Evolutionary conservation across 768 basidiomycete species (phyloP).

Genomic region (Lactarius tabidus): DNA sequence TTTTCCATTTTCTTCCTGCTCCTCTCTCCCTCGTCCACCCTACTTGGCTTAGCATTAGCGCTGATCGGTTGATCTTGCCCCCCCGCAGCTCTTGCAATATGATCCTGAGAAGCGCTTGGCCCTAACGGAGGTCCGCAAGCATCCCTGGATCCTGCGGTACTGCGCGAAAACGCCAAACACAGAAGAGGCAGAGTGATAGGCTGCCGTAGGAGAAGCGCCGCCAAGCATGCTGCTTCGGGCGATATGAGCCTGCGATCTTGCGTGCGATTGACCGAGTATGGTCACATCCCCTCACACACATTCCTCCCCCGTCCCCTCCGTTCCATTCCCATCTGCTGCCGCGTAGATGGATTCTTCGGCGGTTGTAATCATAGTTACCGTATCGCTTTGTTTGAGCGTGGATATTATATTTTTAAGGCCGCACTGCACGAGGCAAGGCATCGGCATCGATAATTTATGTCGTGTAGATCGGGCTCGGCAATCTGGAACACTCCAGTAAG

Average conservation of each 20-base stretch:
- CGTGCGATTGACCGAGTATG: background rate
- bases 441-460: background rate
- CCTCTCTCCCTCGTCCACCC: background rate
- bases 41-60: conserved; percentile 12
- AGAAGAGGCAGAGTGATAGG: background rate
- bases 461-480: background rate
- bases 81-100: conserved; percentile 67
- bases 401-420: background rate
- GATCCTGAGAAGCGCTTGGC: conserved; percentile 42
- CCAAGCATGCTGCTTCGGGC: background rate
- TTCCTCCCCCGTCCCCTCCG: background rate
- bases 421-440: background rate
- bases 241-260: background rate
- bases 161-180: conserved; percentile 24
- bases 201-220: background rate
- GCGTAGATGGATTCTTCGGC: background rate
- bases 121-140: conserved; percentile 40
- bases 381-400: conserved; percentile 1
- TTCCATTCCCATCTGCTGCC: background rate
- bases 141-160: conserved; percentile 40
- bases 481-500: background rate
- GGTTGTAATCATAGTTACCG: background rate
- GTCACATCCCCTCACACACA: background rate
- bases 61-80: background rate
- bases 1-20: too few relatives aligned